Conservation (phyloP, 139 green algal species). For the Coelastrella sp. region DNA sequence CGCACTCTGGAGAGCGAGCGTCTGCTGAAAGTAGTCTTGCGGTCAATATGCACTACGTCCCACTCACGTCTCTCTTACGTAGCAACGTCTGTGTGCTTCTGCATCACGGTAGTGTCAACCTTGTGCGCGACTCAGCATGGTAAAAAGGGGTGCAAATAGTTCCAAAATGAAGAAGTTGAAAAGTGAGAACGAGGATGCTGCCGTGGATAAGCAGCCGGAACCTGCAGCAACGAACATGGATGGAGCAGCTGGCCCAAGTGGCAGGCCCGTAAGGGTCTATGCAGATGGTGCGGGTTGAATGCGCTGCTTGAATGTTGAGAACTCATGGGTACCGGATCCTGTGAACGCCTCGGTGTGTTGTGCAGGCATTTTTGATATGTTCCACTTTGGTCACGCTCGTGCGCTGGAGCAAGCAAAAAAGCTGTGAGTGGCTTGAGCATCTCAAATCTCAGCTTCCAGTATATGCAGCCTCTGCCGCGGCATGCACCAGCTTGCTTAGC, state of each 20-base stretch:
- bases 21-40: no score
- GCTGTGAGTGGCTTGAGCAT: constrained; percentile 62
- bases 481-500: not conserved
- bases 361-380: constrained; percentile 91
- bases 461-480: not conserved
- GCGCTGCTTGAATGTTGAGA: no score
- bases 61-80: no score
- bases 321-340: no score
- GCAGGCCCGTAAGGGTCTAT: constrained; percentile 83
- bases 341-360: not conserved
- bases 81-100: no score
- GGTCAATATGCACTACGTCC: no score
- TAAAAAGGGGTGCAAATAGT: not conserved
- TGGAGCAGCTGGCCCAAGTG: constrained; percentile 16
- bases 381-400: constrained; percentile 92
- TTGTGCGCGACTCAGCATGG: not conserved
- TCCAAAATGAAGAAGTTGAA: no score
- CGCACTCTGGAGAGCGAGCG: no score
- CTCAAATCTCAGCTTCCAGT: no score
- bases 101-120: not conserved
- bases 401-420: constrained; percentile 94
- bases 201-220: not conserved
- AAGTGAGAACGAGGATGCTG: not conserved
- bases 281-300: constrained; percentile 86
- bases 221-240: constrained; percentile 9